Evolutionary conservation across 179 eudicot genomes (phyloP).

Genomic region (Patellifolia procumbens): DNA sequence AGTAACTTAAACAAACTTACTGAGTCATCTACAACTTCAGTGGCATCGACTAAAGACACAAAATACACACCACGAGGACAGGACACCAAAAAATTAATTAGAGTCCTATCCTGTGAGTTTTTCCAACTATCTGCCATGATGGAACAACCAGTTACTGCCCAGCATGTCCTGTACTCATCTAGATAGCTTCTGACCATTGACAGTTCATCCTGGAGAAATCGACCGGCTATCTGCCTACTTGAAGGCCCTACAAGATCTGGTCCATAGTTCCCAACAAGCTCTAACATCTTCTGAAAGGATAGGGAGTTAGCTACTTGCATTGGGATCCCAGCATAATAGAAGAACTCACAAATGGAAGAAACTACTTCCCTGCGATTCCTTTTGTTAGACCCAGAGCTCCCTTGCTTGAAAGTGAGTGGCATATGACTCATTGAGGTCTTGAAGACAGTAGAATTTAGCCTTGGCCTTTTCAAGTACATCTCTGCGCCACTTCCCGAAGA

Average conservation of each 20-base stretch:
- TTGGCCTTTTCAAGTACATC: constrained; percentile 49
- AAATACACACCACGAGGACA: constrained; percentile 91
- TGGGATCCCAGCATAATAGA: constrained; percentile 85
- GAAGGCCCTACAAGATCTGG: constrained; percentile 67
- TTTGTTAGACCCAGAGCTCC: constrained; percentile 42
- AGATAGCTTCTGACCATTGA: constrained; percentile 58
- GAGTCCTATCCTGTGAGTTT: constrained; percentile 59
- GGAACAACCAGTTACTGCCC: constrained; percentile 92
- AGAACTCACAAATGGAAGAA: constrained; percentile 85
- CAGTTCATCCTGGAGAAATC: constrained; percentile 74
- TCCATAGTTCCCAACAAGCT: constrained; percentile 84
- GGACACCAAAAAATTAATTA: constrained; percentile 73
- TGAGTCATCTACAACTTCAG: constrained; percentile 66
- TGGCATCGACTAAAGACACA: constrained; percentile 76
- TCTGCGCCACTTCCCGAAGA: constrained; percentile 56
- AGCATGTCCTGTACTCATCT: constrained; percentile 72
- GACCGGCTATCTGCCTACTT: constrained; percentile 61
- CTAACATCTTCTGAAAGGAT: constrained; percentile 85
- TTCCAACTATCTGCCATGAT: constrained; percentile 94
- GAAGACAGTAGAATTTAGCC: constrained; percentile 42
- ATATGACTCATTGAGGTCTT: constrained; percentile 50
- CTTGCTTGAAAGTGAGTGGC: constrained; percentile 44
- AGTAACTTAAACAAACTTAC: constrained; percentile 65
- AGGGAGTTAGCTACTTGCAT: constrained; percentile 68
- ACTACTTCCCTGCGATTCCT: constrained; percentile 69